Percentiles rank a stretch among this genome's conserved stretches.
Evolutionary conservation across 768 basidiomycete genomes (phyloP).

Genomic region (Pulveroboletus sp.): DNA sequence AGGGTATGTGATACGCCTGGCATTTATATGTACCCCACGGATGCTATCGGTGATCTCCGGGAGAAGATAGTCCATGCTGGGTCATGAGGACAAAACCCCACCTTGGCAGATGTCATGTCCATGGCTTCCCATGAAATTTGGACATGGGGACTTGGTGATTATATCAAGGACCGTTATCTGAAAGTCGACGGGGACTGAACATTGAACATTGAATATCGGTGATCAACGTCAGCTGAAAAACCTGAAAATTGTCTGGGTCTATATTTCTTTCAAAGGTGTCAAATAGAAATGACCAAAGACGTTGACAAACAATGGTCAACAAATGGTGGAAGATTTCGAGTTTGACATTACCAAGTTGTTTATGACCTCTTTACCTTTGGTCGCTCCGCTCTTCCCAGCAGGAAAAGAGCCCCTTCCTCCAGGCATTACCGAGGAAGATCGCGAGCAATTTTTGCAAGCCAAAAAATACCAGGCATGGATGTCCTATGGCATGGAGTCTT

Average conservation of each 20-base stretch:
- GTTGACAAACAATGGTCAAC: conserved; percentile 20
- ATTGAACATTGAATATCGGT: too few species aligned
- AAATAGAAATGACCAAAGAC: too few species aligned
- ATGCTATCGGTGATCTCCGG: not conserved
- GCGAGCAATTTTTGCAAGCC: conserved; percentile 58
- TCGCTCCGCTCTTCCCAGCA: conserved; percentile 77
- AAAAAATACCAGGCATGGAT: conserved; percentile 79
- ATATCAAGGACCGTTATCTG: too few species aligned
- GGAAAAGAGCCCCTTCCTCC: conserved; percentile 88
- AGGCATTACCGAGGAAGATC: conserved; percentile 79
- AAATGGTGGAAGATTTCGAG: conserved; percentile 5
- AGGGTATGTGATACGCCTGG: not conserved
- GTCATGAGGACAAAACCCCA: too few species aligned
- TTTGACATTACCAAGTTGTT: not conserved
- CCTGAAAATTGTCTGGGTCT: too few species aligned
- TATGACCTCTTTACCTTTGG: conserved; percentile 33
- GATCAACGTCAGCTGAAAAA: too few species aligned
- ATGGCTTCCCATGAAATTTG: too few species aligned
- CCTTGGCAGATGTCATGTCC: too few species aligned
- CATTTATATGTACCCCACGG: conserved; percentile 1
- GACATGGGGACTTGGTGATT: too few species aligned
- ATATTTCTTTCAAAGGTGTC: too few species aligned
- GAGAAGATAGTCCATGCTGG: too few species aligned
- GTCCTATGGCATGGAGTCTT: conserved; percentile 76
- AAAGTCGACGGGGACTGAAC: not conserved